A percentile compares a stretch with the other conserved stretches of the same genome.
phyloP scores from a whole-genome alignment of 768 basidiomycete genomes.

The Pulveroboletus frians region DNA sequence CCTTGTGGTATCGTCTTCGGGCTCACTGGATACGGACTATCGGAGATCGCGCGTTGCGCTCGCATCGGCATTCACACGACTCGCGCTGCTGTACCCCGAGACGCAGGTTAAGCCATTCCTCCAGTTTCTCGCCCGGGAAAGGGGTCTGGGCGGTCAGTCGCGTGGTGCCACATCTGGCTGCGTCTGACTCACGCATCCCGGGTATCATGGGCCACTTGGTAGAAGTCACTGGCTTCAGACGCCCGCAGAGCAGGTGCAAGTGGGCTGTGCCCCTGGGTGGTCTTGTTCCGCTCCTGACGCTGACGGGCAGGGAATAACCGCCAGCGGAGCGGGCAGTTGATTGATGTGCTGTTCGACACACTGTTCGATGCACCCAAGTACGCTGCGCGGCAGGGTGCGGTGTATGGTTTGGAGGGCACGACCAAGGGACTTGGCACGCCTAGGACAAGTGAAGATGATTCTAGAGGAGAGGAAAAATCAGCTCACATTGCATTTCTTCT shows the following conservation, averaged over 20 bases:
- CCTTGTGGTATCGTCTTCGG: constrained; percentile 91
- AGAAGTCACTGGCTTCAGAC: constrained; percentile 73
- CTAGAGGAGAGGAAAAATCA: neutral
- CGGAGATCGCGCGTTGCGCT: constrained; percentile 69
- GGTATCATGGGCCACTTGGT: constrained; percentile 79
- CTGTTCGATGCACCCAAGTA: constrained; percentile 81
- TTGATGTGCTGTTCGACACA: constrained; percentile 72
- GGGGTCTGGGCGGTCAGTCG: constrained; percentile 86
- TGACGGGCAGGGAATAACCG: constrained; percentile 41
- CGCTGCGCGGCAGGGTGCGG: constrained; percentile 91
- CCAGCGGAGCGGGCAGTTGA: constrained; percentile 42
- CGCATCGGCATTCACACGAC: constrained; percentile 57
- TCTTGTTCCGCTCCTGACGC: constrained; percentile 76
- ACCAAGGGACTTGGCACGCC: constrained; percentile 93
- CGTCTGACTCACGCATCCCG: constrained; percentile 72
- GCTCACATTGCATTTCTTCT: constrained; percentile 1
- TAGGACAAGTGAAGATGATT: constrained; percentile 56
- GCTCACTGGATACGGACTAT: constrained; percentile 79
- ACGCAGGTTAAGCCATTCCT: constrained; percentile 68
- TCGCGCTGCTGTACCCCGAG: constrained; percentile 62
- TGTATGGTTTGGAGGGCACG: constrained; percentile 91
- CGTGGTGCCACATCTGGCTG: constrained; percentile 80
- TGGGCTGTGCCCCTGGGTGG: constrained; percentile 86
- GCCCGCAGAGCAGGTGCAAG: constrained; percentile 93
- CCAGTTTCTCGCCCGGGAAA: constrained; percentile 76